phyloP scores from a whole-genome alignment of 352 stramenopile species.

The Pythium chondricola region DNA sequence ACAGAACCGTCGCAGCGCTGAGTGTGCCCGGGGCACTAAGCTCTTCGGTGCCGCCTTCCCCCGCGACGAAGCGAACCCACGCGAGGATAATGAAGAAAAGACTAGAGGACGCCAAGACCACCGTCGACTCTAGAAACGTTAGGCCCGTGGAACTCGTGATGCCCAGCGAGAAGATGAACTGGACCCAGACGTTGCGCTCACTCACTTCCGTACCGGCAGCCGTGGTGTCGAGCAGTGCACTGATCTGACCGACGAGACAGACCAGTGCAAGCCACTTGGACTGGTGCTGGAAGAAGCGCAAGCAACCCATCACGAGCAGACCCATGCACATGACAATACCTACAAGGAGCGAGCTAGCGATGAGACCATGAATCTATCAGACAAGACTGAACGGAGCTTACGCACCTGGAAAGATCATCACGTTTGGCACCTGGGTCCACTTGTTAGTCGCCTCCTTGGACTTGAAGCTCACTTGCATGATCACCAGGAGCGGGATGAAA shows the following conservation, averaged over 20 bases:
- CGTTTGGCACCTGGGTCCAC: constrained; percentile 63
- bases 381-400: neutral
- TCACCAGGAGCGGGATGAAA: constrained; percentile 78
- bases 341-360: neutral
- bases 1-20: constrained; percentile 62
- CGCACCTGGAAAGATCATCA: constrained; percentile 73
- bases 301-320: constrained; percentile 57
- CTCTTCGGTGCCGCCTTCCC: constrained; percentile 17
- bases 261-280: constrained; percentile 45
- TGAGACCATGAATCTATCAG: neutral
- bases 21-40: constrained; percentile 65
- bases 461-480: constrained; percentile 85
- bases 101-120: constrained; percentile 49
- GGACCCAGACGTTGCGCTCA: constrained; percentile 80
- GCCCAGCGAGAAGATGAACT: constrained; percentile 81
- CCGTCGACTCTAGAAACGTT: constrained; percentile 60
- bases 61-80: constrained; percentile 45
- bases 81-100: constrained; percentile 74
- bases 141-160: constrained; percentile 78
- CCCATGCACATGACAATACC: constrained; percentile 74
- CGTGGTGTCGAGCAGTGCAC: constrained; percentile 67
- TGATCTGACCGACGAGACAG: constrained; percentile 69
- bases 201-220: constrained; percentile 65
- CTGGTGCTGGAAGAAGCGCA: constrained; percentile 51
- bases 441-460: constrained; percentile 47